phyloP scores from a whole-genome alignment of 805 yeast genomes.

The Huiozyma sinensis region DNA sequence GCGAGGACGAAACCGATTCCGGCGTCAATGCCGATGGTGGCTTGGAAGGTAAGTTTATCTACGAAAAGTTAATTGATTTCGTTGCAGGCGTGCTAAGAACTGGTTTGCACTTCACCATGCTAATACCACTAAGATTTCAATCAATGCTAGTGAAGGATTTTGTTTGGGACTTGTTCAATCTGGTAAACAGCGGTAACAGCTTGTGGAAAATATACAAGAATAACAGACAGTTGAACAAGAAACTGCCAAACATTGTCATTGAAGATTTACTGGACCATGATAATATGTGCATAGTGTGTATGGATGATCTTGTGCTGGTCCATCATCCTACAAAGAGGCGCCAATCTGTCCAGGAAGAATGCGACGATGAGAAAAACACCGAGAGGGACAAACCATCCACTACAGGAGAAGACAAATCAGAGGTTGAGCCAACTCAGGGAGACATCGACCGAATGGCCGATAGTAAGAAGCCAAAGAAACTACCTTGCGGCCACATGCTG shows the following conservation, averaged over 20 bases:
- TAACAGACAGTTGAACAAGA: conserved; percentile 51
- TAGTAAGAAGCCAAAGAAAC: conserved; percentile 49
- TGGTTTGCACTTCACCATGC: conserved; percentile 35
- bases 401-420: not conserved
- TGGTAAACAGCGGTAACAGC: conserved; percentile 29
- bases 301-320: conserved; percentile 66
- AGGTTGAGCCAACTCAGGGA: conserved; percentile 2
- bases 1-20: conserved; percentile 26
- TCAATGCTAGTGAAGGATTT: conserved; percentile 41
- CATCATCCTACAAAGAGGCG: not conserved
- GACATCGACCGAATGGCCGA: conserved; percentile 5
- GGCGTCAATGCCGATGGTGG: conserved; percentile 34
- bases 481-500: conserved; percentile 77
- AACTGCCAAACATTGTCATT: conserved; percentile 50
- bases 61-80: conserved; percentile 48
- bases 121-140: conserved; percentile 37
- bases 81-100: conserved; percentile 39
- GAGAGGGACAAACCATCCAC: not conserved
- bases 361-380: conserved; percentile 1
- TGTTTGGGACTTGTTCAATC: conserved; percentile 26
- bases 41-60: conserved; percentile 38
- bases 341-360: not conserved
- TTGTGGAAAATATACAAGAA: conserved; percentile 34
- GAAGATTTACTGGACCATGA: conserved; percentile 59
- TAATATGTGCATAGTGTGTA: conserved; percentile 72